Evolutionary conservation across 352 stramenopile species (phyloP), one percentile per base, ranked within the genome.

Genomic region (Phytophthora pseudosyringae): DNA sequence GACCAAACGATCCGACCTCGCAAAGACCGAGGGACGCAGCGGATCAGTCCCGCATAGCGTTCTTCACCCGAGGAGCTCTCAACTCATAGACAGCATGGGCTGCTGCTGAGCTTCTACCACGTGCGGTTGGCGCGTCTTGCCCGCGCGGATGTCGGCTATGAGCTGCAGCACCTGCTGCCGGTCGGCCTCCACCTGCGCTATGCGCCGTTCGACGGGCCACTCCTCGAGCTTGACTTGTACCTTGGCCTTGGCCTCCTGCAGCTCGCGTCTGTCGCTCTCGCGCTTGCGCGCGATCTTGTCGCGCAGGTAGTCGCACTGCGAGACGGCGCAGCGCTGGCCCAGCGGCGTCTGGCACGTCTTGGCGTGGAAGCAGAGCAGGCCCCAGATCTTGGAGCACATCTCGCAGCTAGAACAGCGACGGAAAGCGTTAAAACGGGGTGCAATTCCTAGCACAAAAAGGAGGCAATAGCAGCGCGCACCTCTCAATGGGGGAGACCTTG

Each of bases 331-430:
- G 49, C 76, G 86, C 43, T 78, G 50, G 2, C 73, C 79, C 10
- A 76, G 59, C 3, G 82, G 80, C 57, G 78, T 87, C 18, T 41
- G 28, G 49, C 86, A 94, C 49, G 73, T 83, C 72, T 93, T 93
- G 18, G 88, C 88, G 61, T 96, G 88, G 69, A 83, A 96, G 52
- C 86, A 96, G n/a, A 96, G 73, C 53, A 96, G 48, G 9, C 86
- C 80, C 83, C 87, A 96, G 64, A 96, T 94, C 57, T 90, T 91
- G 21, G 82, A 86, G 64, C 88, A 96, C 60, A 83, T 86, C 13
- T 90, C 76, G 55, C 86, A 94, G 61, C 86, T 94, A 45, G 48
- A 8, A 38, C 6, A 40, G 33, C 21, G 16, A 35, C 15, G 21
- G 21, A 16, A 41, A 35, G 10, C 16, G 11, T 41, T 45, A 53